Evolutionary conservation across 2,329 filamentous ascomycete species (phyloP), one percentile per base, ranked within the genome.

Genomic region (Ascochyta rabiei): DNA sequence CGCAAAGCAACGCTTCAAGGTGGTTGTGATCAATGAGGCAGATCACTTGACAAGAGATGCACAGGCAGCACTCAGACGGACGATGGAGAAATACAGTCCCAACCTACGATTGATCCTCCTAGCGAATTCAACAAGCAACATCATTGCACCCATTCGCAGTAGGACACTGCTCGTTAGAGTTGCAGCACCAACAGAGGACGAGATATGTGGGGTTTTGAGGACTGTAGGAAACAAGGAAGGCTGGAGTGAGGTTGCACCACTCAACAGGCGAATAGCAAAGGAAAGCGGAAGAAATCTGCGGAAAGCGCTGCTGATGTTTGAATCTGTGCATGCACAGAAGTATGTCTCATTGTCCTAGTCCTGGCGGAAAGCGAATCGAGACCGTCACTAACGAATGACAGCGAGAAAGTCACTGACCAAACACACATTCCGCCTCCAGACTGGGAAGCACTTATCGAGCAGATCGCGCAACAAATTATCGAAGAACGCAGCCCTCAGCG

Each of bases 1-100:
- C 12, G 96, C 96, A 15, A 90, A 87, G 73, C 95, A 99, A 75
- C 85, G 88, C 39, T 99, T 99, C 84, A 99, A 99, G 79, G 93
- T 99, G 1, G 95, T 99, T 1, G 93, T 99, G 31, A 98, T 99
- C 82, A 99, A 99, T 69, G 95, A 99, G 80, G 95, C 95, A 7
- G 96, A 99, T 72, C 90, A 96, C 71, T 82, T 99, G 61, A 95
- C 89, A 3, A 83, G 95, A 60, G 95, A 99, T 81, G 95, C 95
- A 3, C 95, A 99, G 78, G 95, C 96, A 0, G 96, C 96, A 28
- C 80, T 99, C 70, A 86, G 95, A 75, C 83, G 95, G 60, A 99
- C 95, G 0, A 99, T 99, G 95, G 95, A 99, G 79, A 99, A 99
- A 77, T 99, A 99, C 81, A 96, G 90, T 69, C 93, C 93, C 13